Evolutionary conservation across 2,329 filamentous ascomycete genomes (phyloP).

Genomic region (Botrytis sinoallii): DNA sequence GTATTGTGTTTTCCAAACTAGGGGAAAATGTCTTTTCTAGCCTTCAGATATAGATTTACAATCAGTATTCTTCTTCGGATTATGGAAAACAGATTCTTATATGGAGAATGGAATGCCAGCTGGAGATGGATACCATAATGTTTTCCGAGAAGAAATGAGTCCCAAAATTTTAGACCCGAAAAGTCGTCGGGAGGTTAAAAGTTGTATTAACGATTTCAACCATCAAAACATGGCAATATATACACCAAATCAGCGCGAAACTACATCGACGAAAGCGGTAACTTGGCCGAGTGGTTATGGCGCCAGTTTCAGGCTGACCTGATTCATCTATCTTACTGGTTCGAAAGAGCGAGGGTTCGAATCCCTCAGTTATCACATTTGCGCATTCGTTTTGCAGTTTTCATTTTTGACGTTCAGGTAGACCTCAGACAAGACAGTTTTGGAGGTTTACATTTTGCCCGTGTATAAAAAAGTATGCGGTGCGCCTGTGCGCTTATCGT

Average conservation of each 20-base stretch:
- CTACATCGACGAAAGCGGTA: constrained; percentile 9
- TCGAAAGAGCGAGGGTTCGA: constrained; percentile 40
- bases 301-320: constrained; percentile 38
- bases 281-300: constrained; percentile 41
- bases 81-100: neutral
- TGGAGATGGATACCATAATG: too few relatives aligned
- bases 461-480: neutral
- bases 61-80: neutral
- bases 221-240: neutral
- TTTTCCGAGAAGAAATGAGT: too few relatives aligned
- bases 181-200: too few relatives aligned
- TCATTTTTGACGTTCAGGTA: neutral
- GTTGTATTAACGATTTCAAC: too few relatives aligned
- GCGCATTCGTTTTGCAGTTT: neutral
- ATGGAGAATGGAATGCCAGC: too few relatives aligned
- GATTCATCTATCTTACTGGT: constrained; percentile 20
- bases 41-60: neutral
- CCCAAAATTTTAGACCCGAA: too few relatives aligned
- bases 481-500: neutral
- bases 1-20: neutral
- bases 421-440: neutral
- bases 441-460: neutral
- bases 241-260: neutral
- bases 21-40: neutral
- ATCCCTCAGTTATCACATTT: constrained; percentile 28